These are phyloP conservation scores for Cladochytrium replicatum DNA, from an alignment of 192 early-diverging fungal genomes.

Conservation along the genomic window DNA sequence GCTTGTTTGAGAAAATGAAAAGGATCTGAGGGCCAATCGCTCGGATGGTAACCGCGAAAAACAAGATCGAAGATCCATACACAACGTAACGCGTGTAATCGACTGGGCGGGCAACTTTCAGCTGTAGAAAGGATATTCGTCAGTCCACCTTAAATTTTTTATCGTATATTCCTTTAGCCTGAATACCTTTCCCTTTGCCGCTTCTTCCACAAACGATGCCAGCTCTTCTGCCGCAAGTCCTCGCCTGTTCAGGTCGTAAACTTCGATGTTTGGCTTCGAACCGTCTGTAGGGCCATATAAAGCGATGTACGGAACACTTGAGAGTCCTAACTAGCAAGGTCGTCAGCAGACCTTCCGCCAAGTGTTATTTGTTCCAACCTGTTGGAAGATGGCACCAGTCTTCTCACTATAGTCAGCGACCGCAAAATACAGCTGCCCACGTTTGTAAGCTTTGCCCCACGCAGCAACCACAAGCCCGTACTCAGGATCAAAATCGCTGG, in stretches of 20 bases:
- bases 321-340: slow-evolving; percentile 32
- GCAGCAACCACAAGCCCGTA: slow-evolving; percentile 46
- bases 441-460: slow-evolving; percentile 28
- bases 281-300: slow-evolving; percentile 59
- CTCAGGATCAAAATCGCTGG: slow-evolving; percentile 62
- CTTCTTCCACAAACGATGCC: slow-evolving; percentile 40
- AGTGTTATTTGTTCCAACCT: slow-evolving; percentile 28
- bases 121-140: slow-evolving; percentile 5
- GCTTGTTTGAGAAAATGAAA: slow-evolving; percentile 40
- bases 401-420: slow-evolving; percentile 53
- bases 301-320: slow-evolving; percentile 52
- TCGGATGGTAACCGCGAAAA: slow-evolving; percentile 19
- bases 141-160: too few species aligned
- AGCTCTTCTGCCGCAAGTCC: slow-evolving; percentile 57
- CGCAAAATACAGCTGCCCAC: slow-evolving; percentile 48
- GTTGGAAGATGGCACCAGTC: slow-evolving; percentile 51
- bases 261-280: slow-evolving; percentile 29
- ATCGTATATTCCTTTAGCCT: too few species aligned
- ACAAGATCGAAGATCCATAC: slow-evolving; percentile 24
- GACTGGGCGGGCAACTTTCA: slow-evolving; percentile 41
- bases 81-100: slow-evolving; percentile 38
- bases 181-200: slow-evolving; percentile 25
- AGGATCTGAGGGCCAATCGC: slow-evolving; percentile 31
- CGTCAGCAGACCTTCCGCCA: background rate
- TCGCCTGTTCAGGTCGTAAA: slow-evolving; percentile 51